Evolutionary conservation across 2,329 filamentous ascomycete species (phyloP), one percentile per base, ranked within the genome.

Genomic region (Hymenoscyphus linearis): DNA sequence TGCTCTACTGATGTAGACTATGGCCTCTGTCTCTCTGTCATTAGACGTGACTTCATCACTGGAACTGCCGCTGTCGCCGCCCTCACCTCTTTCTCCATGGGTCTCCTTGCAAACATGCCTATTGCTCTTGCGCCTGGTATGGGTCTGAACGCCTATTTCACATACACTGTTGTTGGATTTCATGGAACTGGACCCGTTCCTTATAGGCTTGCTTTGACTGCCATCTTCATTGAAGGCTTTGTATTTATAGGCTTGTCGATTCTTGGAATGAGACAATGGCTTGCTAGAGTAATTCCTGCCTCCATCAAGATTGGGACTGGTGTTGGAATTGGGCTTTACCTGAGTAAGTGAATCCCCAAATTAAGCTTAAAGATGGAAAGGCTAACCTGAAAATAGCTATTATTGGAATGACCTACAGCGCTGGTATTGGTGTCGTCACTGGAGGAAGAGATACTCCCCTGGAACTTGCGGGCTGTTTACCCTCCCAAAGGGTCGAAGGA

Each of bases 221-320:
- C 91, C 60, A 91, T 93, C 67, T 95, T 96, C 71, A 87, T 93
- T 16, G 91, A 96, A 74, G 90, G 91, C 53, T 90, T 89, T 74
- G 85, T 95, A 63, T 96, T 96, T 75, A 83, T 93, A 54, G 89
- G 78, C 2, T 81, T 96, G 52, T 90, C 90, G 1, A 71, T 93
- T 36, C 79, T 91, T 59, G 91, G 91, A 40, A 82, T 96, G 78
- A 88, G 91, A 9, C 91, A 95, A 73, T 95, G 90, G 90, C 83
- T 96, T 26, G 91, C 91, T 12, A 85, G 90, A 66, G 87, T 88
- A 55, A 90, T 95, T 64, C 90, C 90, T 1, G 82, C 85, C 36
- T 91, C 87, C 56, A 93, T 96, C 77, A 96, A 95, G 76, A 82
- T 93, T 58, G 90, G 90, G 18, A 93, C 89, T n/a, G 88, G 89